Conservation (phyloP, 305 asterid genomes). For the Fraxinus platypoda region DNA sequence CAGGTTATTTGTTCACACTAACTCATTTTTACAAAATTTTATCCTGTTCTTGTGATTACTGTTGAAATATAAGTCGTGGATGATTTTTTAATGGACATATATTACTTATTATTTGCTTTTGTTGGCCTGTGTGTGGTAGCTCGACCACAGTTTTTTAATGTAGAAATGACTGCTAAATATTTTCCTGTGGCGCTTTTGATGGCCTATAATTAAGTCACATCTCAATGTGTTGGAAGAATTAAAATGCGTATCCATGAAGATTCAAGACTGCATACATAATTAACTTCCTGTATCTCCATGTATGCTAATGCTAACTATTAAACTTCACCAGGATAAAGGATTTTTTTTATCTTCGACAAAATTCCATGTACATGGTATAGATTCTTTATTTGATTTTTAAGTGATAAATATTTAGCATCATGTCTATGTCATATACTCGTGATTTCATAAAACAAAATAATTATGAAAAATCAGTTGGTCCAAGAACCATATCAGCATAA, state of each 20-base stretch:
- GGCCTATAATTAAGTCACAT: not conserved
- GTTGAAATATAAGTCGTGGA: not conserved
- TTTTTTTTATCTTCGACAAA: not conserved
- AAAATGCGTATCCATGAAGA: constrained; percentile 1
- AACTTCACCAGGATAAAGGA: not conserved
- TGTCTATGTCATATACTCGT: not conserved
- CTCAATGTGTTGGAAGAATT: not conserved
- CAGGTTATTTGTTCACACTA: constrained; percentile 49
- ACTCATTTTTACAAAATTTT: not conserved
- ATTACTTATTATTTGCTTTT: not conserved
- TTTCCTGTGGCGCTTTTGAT: not conserved
- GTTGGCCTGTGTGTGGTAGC: not conserved
- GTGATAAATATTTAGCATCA: not conserved
- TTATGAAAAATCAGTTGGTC: not conserved
- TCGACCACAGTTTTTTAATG: constrained; percentile 5
- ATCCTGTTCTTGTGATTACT: not conserved
- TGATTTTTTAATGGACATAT: not conserved
- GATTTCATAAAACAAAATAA: not conserved
- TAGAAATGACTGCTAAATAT: constrained; percentile 8
- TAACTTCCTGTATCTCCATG: not conserved
- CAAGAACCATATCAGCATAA: not conserved
- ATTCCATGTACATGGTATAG: not conserved
- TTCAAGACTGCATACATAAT: not conserved
- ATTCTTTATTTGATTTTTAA: not conserved
- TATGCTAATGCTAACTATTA: constrained; percentile 5